These are phyloP conservation scores for Ophiostoma novo-ulmi DNA, from an alignment of 2,329 filamentous ascomycete species.

Conservation along the genomic window DNA sequence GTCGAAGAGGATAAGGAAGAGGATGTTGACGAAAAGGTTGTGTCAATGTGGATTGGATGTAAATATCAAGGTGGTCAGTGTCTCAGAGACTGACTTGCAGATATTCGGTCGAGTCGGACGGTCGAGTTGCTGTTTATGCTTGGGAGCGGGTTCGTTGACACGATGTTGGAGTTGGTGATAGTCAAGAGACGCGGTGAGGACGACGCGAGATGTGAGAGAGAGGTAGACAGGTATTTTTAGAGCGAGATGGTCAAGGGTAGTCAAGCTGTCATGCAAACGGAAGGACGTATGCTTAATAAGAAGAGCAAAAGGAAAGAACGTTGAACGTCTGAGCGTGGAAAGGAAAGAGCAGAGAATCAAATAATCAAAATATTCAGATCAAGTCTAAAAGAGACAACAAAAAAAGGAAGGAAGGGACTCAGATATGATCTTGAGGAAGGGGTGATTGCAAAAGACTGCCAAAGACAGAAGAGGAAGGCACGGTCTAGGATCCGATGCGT, in stretches of 20 bases:
- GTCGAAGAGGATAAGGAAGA: not conserved
- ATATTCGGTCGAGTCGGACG: not conserved
- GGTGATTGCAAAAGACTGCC: not conserved
- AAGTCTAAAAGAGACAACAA: not conserved
- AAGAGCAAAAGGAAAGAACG: not conserved
- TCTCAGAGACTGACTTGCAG: not conserved
- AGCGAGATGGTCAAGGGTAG: not conserved
- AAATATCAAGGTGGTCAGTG: not conserved
- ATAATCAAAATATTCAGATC: not conserved
- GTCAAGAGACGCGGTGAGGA: conserved; percentile 1
- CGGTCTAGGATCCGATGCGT: conserved; percentile 9
- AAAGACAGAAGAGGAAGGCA: not conserved
- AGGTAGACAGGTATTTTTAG: not conserved
- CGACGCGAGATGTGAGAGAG: conserved; percentile 1
- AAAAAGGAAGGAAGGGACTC: conserved; percentile 1
- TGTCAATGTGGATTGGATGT: not conserved
- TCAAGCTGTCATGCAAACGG: not conserved
- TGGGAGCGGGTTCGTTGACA: not conserved
- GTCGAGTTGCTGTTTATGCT: not conserved
- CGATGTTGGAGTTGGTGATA: not conserved
- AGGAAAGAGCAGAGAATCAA: not conserved
- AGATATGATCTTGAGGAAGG: conserved; percentile 7
- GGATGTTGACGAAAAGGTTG: not conserved
- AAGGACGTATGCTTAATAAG: not conserved
- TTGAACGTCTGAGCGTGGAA: not conserved